phyloP scores from a whole-genome alignment of 441 rosid species.

The Gossypium davidsonii region DNA sequence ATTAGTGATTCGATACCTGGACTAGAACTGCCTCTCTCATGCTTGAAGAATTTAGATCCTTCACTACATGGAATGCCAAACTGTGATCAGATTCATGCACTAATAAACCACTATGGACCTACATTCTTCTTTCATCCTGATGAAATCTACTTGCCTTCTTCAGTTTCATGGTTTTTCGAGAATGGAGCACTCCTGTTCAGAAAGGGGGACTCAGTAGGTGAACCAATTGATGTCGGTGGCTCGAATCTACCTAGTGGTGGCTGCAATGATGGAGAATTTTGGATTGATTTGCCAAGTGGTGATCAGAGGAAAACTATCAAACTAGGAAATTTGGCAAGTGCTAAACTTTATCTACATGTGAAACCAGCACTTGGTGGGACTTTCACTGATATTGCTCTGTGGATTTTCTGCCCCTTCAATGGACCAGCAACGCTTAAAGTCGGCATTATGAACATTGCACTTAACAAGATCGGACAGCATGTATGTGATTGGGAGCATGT shows the following conservation, averaged over 20 bases:
- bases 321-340: slow-evolving; percentile 55
- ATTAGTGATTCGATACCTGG: slow-evolving; percentile 27
- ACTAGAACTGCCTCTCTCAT: slow-evolving; percentile 31
- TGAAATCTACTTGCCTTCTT: slow-evolving; percentile 66
- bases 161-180: slow-evolving; percentile 69
- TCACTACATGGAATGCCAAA: slow-evolving; percentile 64
- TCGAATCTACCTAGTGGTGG: slow-evolving; percentile 67
- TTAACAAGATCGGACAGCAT: slow-evolving; percentile 65
- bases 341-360: slow-evolving; percentile 64
- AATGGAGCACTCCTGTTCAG: slow-evolving; percentile 54
- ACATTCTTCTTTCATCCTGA: slow-evolving; percentile 63
- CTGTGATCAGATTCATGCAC: slow-evolving; percentile 51
- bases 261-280: slow-evolving; percentile 50
- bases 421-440: slow-evolving; percentile 71
- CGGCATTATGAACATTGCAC: slow-evolving; percentile 35
- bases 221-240: slow-evolving; percentile 42
- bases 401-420: slow-evolving; percentile 83
- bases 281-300: slow-evolving; percentile 68
- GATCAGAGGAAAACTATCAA: slow-evolving; percentile 30
- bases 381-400: slow-evolving; percentile 67
- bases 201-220: slow-evolving; percentile 30
- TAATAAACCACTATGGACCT: slow-evolving; percentile 63
- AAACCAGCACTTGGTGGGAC: slow-evolving; percentile 77
- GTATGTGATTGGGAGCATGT: slow-evolving; percentile 90
- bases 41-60: slow-evolving; percentile 55